These are phyloP conservation scores for Aphanocladium album DNA, from an alignment of 2,329 filamentous ascomycete genomes.

Conservation along the genomic window DNA sequence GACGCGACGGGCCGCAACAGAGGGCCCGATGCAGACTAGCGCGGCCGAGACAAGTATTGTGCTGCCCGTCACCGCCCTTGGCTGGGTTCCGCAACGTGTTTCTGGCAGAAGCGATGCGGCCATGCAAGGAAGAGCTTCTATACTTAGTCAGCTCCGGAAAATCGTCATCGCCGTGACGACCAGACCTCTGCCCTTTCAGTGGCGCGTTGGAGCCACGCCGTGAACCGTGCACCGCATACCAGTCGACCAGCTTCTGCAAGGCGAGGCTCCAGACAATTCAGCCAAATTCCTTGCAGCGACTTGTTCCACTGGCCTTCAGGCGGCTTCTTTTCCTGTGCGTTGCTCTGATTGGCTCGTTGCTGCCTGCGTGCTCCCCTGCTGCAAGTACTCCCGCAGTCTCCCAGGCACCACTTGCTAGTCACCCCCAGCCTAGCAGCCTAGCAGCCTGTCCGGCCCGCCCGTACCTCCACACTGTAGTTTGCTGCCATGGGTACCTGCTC, in stretches of 20 bases:
- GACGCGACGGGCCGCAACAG: constrained; percentile 6
- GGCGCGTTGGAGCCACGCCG: background rate
- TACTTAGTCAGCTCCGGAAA: constrained; percentile 15
- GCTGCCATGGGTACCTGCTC: constrained; percentile 1
- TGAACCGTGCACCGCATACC: constrained; percentile 13
- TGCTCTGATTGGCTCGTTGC: too few relatives aligned
- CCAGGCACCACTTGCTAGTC: too few relatives aligned
- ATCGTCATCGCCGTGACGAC: constrained; percentile 33
- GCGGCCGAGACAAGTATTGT: background rate
- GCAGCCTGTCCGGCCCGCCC: background rate
- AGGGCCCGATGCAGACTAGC: background rate
- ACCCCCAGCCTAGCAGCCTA: background rate
- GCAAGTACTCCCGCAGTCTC: too few relatives aligned
- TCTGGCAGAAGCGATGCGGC: too few relatives aligned
- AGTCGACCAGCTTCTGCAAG: background rate
- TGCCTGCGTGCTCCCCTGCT: too few relatives aligned
- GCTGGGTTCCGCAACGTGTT: background rate
- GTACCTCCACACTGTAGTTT: constrained; percentile 5
- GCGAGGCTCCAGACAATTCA: background rate
- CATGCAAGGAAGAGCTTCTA: too few relatives aligned
- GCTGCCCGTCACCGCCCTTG: background rate
- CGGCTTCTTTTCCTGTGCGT: too few relatives aligned
- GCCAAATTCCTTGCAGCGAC: background rate
- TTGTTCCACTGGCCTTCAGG: background rate
- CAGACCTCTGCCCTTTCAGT: constrained; percentile 1